Base-by-base conservation (phyloP, 1,284 basidiomycete species). In the Mycena citricolor region DNA sequence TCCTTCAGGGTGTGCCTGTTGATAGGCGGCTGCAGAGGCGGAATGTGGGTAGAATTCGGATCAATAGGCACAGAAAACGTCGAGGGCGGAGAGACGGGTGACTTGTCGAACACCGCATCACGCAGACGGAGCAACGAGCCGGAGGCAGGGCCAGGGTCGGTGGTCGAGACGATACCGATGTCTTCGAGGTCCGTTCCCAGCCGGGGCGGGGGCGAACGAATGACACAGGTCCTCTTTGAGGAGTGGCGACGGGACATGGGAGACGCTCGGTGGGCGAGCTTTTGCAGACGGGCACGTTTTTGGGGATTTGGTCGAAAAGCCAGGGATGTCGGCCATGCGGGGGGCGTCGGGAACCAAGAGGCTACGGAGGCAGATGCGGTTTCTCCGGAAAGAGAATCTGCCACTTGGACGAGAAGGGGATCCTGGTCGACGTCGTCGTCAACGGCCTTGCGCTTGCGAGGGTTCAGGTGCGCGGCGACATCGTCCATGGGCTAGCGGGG, bases 1-100 rank as follows among this genome's bases (percentile, higher is more conserved):
- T 93, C 88, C 59, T 83, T 84, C 56, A 97, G 71, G 0, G 90
- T 90, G 41, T 83, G 78, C 34, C 86, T 76, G 58, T 91, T 94
- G 62, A 95, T 89, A 39, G 88, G 79, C 1, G 93, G 91, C 34
- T 76, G 71, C 32, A 79, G 67, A 20, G 84, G 71, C 8, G 89
- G 89, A 54, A 86, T 77, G 53, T 81, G 75, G 4, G 74, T 68
- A 4, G 77, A 77, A 42, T 70, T 65, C 26, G 74, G 69, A 60
- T 84, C 79, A 53, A 81, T 68, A 42, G 74, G 70, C 42, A 55
- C 56, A 57, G 52, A 56, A 59, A 54, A 51, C 54, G 57, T 39
- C 51, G 57, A 40, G 57, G 55, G 56, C 51, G 41, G 57, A 47
- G 56, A 58, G 58, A 54, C 55, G n/a, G n/a, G n/a, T 59, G 54